Base-by-base conservation (phyloP, 148 eudicot species). In the Hydrangea macrophylla region DNA sequence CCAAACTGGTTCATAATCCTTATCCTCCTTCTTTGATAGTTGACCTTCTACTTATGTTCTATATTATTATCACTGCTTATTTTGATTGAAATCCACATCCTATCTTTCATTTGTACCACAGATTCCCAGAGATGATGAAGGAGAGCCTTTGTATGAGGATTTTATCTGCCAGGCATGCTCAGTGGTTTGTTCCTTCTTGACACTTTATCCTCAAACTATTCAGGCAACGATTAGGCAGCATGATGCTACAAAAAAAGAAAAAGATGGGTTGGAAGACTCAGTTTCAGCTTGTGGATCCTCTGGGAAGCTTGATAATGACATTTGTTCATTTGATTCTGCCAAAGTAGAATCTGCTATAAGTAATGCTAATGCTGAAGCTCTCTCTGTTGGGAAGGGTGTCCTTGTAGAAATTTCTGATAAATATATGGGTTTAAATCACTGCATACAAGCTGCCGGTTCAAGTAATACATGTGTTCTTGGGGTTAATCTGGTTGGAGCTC, bases 101-200 rank as follows among this genome's bases (percentile, higher is more conserved):
- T 22, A 48, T 48, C 13, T 32, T 39, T 30, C 48, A 24, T 37
- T 39, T 69, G 42, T 58, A 17, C 65, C 53, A 69, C 82, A 93
- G 99, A 70, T 95, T 73, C 99, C 99, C n/a, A 84, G 82, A 63
- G 91, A 90, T 39, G 93, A 90, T 40, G 97, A 94, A 60, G 99
- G 93, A 56, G 92, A 87, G 79, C 86, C 85, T 17, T 70, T 84
- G 17, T 95, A 85, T 62, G 96, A 91, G 78, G 99, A 95, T 71
- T 85, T 95, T 70, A 84, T 95, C 67, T 95, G 97, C 77, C 88
- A 64, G 58, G 73, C 60, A 26, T 95, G 97, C 74, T 83, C 94
- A 42, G 81, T 45, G 45, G 62, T 72, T 57, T 91, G 88, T 72
- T 83, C 90, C 45, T 91, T 95, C 78, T 76, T 95, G 85, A 73